Percentiles rank a stretch among this genome's conserved stretches.
Conservation (phyloP, 106 monocot species). For the Acanthochlamys bracteata region DNA sequence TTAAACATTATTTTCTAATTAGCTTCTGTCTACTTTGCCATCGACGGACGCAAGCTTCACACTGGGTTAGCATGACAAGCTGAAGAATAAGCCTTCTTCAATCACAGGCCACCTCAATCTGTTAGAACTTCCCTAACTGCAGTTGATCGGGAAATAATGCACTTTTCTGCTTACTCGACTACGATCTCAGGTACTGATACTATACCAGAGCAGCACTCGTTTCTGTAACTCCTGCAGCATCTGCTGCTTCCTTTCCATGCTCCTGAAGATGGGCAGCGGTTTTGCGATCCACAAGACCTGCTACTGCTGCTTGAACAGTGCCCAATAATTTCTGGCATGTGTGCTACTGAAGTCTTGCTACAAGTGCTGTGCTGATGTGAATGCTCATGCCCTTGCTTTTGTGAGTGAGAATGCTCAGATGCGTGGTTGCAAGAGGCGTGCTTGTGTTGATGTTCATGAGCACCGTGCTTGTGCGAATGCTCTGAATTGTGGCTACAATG, state of each 20-base stretch:
- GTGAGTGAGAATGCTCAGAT: not conserved
- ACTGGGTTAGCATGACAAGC: no score
- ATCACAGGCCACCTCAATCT: no score
- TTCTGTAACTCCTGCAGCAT: constrained; percentile 41
- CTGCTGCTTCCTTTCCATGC: not conserved
- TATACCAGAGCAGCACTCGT: constrained; percentile 31
- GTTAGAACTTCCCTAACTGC: no score
- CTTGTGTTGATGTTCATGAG: not conserved
- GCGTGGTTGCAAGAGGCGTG: not conserved
- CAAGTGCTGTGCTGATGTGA: not conserved
- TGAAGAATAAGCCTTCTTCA: no score
- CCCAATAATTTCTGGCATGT: not conserved
- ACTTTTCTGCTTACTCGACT: constrained; percentile 27
- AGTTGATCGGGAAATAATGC: no score
- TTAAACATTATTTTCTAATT: no score
- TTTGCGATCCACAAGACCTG: not conserved
- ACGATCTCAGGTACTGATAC: constrained; percentile 46
- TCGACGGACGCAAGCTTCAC: no score
- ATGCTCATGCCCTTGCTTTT: not conserved
- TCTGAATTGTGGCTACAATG: not conserved
- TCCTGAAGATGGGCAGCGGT: constrained; percentile 8
- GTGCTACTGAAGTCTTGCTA: not conserved
- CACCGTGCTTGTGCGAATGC: not conserved
- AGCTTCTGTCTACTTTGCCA: no score
- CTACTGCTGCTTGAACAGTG: constrained; percentile 5